A percentile compares a stretch with the other conserved stretches of the same genome.
These are phyloP conservation scores for Trifolium dubium DNA, from an alignment of 306 rosid genomes.

Conservation along the genomic window DNA sequence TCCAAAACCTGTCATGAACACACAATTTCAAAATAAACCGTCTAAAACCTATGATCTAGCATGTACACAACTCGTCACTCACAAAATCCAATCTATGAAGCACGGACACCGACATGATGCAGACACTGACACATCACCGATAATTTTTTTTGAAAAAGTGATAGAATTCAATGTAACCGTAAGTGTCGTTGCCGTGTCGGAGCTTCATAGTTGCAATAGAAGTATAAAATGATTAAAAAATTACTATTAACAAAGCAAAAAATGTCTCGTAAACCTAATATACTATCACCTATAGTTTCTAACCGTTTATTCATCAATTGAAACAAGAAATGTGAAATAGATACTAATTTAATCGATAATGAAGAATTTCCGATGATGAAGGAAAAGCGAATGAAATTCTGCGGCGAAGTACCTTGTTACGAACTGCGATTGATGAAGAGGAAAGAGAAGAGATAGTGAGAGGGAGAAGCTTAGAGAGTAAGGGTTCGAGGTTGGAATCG, in stretches of 20 bases:
- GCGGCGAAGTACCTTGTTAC: conserved; percentile 64
- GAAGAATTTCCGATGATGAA: neutral
- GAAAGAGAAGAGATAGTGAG: conserved; percentile 81
- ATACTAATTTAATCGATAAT: neutral
- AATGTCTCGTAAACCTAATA: conserved; percentile 16
- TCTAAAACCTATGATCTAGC: too few species aligned
- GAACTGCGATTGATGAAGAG: conserved; percentile 63
- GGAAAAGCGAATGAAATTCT: neutral
- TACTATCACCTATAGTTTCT: neutral
- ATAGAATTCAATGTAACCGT: too few species aligned
- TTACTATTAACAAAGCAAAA: conserved; percentile 8
- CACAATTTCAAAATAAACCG: too few species aligned
- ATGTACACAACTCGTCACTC: too few species aligned
- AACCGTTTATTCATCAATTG: neutral
- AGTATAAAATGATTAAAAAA: neutral
- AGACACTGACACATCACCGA: too few species aligned
- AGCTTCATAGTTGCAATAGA: too few species aligned
- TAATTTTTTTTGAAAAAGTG: too few species aligned
- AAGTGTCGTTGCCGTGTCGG: too few species aligned
- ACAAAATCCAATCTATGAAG: too few species aligned
- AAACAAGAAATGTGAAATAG: neutral
- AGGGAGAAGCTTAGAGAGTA: conserved; percentile 88
- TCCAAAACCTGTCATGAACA: too few species aligned
- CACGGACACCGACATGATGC: too few species aligned
- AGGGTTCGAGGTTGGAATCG: conserved; percentile 79